These are phyloP conservation scores for Aspergillus eucalypticola DNA, from an alignment of 2,329 filamentous ascomycete species.

Conservation along the genomic window DNA sequence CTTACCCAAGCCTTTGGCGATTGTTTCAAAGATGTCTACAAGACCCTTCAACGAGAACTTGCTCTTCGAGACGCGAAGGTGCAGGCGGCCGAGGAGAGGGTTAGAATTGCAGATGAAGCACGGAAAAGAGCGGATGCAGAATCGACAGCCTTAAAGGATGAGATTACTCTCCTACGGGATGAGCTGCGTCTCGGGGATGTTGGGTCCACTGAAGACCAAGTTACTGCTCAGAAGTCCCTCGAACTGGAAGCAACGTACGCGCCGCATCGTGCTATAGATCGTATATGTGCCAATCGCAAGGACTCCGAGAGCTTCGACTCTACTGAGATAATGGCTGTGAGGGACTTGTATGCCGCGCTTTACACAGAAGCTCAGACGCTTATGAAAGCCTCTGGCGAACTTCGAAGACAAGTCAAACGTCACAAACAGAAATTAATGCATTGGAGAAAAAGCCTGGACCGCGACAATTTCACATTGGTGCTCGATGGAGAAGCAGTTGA, in stretches of 20 bases:
- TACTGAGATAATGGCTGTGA: constrained; percentile 23
- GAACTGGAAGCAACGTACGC: constrained; percentile 30
- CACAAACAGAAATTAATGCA: constrained; percentile 35
- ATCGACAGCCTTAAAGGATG: constrained; percentile 23
- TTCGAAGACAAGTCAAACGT: constrained; percentile 35
- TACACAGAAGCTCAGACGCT: constrained; percentile 34
- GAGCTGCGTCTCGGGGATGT: constrained; percentile 23
- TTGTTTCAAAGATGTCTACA: constrained; percentile 32
- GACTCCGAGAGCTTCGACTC: constrained; percentile 8
- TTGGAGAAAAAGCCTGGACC: constrained; percentile 32
- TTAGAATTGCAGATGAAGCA: constrained; percentile 22
- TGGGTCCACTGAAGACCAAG: constrained; percentile 16
- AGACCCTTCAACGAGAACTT: constrained; percentile 26
- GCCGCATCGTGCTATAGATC: constrained; percentile 24
- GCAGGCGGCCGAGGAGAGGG: constrained; percentile 25
- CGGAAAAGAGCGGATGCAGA: constrained; percentile 18
- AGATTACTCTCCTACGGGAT: constrained; percentile 24
- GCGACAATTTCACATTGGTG: constrained; percentile 32
- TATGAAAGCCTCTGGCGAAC: constrained; percentile 26
- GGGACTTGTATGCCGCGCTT: constrained; percentile 34
- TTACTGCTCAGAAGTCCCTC: constrained; percentile 15
- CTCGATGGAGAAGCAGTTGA: constrained; percentile 29
- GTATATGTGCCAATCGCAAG: constrained; percentile 9
- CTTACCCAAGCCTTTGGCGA: constrained; percentile 29
- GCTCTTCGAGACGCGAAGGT: constrained; percentile 23